Base-by-base conservation (phyloP, 345 rosid species). In the Psidium friedrichsthalianum region DNA sequence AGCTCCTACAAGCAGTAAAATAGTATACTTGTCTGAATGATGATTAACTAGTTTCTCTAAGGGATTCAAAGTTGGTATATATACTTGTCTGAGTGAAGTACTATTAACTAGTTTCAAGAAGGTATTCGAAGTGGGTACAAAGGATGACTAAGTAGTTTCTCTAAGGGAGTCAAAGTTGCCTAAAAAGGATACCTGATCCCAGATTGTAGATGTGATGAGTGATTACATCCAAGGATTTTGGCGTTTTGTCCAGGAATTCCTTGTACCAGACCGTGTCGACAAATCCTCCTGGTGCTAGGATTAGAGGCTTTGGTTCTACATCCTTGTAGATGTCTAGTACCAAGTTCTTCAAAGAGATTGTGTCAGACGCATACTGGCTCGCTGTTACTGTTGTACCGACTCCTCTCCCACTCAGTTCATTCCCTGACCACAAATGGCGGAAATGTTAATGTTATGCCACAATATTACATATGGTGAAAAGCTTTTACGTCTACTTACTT, bases 131-230 rank as follows among this genome's bases (percentile, higher is more conserved):
- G 85, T 56, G 80, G 49, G 52, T 51, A 51, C 3, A 51, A 51
- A 51, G 52, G 52, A 51, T 11, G 52, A 51, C 3, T 89, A 83
- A 16, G 13, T 85, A 16, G 24, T 85, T 29, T 18, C 57, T 83
- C 69, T 27, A 36, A 78, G 51, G 51, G 81, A 55, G 64, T 82
- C 49, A 53, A 32, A 58, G 85, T 56, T 82, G 49, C 82, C 83
- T 55, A 84, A 22, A 36, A 57, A 86, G 44, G 9, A 61, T 91
- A 96, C 99, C 99, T 89, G 99, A 93, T 56, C 99, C 99, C 42
- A 97, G 98, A 86, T 96, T 92, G 93, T 97, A 97, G 87, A 97
- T 96, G 89, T 97, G 98, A 84, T 90, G 99, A 14, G 97, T 96
- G 83, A 92, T 87, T 7, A 91, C 99, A 82, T 96, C 89, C 12